Conservation (phyloP, 768 basidiomycete species). For the Pleurotus sapidus region DNA sequence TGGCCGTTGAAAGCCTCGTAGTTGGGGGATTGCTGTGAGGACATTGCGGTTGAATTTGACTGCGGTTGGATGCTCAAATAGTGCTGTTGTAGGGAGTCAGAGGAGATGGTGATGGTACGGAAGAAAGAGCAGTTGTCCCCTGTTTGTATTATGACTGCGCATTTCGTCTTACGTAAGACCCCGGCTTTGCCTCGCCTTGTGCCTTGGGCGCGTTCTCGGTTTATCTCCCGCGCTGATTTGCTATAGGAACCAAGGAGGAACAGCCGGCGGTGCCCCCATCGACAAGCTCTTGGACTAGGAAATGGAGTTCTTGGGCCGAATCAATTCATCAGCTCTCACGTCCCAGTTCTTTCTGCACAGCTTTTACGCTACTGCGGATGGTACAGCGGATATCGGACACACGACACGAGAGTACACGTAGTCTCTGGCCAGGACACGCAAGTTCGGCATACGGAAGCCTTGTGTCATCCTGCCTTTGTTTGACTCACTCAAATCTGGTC, state of each 20-base stretch:
- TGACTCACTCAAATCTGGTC: too few relatives aligned
- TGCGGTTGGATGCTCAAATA: constrained; percentile 23
- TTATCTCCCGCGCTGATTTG: not conserved
- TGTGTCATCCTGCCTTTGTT: too few relatives aligned
- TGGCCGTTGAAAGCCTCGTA: constrained; percentile 32
- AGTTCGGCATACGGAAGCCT: too few relatives aligned
- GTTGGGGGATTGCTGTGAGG: constrained; percentile 23
- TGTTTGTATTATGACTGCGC: constrained; percentile 6
- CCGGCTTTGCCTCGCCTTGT: not conserved
- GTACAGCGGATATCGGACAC: not conserved
- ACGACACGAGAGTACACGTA: too few relatives aligned
- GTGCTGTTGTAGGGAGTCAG: constrained; percentile 8
- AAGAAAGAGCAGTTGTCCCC: not conserved
- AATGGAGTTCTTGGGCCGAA: not conserved
- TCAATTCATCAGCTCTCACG: not conserved
- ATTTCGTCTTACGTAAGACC: constrained; percentile 1
- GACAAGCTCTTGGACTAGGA: too few relatives aligned
- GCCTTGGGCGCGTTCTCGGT: not conserved
- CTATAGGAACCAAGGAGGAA: not conserved
- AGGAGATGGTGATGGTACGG: constrained; percentile 26
- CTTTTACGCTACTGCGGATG: not conserved
- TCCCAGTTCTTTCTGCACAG: not conserved
- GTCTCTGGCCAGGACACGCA: too few relatives aligned
- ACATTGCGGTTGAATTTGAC: constrained; percentile 24
- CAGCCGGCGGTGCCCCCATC: too few relatives aligned